Percentiles rank a stretch among this genome's conserved stretches.
Conservation (phyloP, 2,329 filamentous ascomycete genomes). For the Cladosporium halotolerans region DNA sequence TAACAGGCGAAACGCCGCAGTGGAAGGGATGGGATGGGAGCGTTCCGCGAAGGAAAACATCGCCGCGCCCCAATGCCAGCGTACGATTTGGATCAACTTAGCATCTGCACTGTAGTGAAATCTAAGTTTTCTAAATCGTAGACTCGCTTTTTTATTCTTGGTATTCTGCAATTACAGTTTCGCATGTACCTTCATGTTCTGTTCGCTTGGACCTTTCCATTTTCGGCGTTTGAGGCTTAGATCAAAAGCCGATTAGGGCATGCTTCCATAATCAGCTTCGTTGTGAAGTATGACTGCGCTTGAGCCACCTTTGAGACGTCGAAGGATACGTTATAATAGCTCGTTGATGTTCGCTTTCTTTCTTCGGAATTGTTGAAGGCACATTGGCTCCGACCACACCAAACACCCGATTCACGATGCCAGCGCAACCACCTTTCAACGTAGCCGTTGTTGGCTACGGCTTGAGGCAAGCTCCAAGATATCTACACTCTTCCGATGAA, state of each 20-base stretch:
- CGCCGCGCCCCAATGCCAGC: too few relatives aligned
- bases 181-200: not conserved
- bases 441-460: slow-evolving; percentile 57
- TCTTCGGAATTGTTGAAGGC: too few relatives aligned
- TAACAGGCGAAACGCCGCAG: too few relatives aligned
- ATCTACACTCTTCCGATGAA: not conserved
- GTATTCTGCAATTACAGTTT: too few relatives aligned
- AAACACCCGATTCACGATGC: not conserved
- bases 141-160: too few relatives aligned
- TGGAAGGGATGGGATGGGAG: too few relatives aligned
- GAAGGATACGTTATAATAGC: not conserved
- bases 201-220: not conserved
- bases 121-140: too few relatives aligned
- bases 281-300: not conserved
- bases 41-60: too few relatives aligned
- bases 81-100: too few relatives aligned
- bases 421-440: slow-evolving; percentile 37
- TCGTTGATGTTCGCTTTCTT: too few relatives aligned
- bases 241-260: not conserved
- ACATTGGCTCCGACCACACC: not conserved
- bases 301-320: not conserved
- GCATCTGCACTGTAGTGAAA: too few relatives aligned
- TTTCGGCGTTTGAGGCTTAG: not conserved
- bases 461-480: slow-evolving; percentile 34
- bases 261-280: not conserved